Evolutionary conservation across 2,329 filamentous ascomycete genomes (phyloP), one percentile per base, ranked within the genome.

Genomic region (Leptographium radiaticola): DNA sequence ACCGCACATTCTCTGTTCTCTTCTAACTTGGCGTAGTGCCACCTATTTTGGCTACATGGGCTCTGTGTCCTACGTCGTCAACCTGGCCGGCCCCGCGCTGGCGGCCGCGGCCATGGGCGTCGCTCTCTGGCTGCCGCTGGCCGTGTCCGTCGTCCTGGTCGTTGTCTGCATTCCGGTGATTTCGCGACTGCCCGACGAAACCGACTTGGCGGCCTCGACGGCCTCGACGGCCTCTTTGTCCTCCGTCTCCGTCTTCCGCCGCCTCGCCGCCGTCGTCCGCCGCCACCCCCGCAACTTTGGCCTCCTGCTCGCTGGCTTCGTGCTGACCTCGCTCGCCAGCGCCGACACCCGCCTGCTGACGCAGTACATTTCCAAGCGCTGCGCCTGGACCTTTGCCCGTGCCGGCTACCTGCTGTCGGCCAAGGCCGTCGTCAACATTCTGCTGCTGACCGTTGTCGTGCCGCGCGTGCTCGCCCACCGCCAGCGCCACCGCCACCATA

Each of bases 41-140:
- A 71, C 72, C 2, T 75, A 73, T 58, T 76, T 76, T 59, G 73
- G 72, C 36, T 75, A 74, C 62, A 72, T 74, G 64, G 73, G 71
- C 58, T 74, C 74, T 4, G 61, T 75, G 7, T 68, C 72, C 2
- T 75, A 74, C 49, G 67, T 75, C 0, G 70, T 75, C 15, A 69
- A 69, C 1, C 65, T 74, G 16, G 63, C 73, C 2, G 73, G 73
- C 0, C 74, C 73, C 0, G 71, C 71, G 0, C 59, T 76, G 13
- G 71, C 74, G 7, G 71, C 72, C 1, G 67, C 67, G 2, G 70
- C 70, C 10, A 76, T 76, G 74, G 68, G 64, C 4, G 1, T 69
- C 6, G 58, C 66, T 1, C 59, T 75, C 2, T 71, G 70, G 65
- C 62, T 76, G 1, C 74, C 74, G 0, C 71, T 76, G 57, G 65